Evolutionary conservation across 306 rosid genomes (phyloP), one percentile per base, ranked within the genome.

Genomic region (Trichosanthes cucumerina): DNA sequence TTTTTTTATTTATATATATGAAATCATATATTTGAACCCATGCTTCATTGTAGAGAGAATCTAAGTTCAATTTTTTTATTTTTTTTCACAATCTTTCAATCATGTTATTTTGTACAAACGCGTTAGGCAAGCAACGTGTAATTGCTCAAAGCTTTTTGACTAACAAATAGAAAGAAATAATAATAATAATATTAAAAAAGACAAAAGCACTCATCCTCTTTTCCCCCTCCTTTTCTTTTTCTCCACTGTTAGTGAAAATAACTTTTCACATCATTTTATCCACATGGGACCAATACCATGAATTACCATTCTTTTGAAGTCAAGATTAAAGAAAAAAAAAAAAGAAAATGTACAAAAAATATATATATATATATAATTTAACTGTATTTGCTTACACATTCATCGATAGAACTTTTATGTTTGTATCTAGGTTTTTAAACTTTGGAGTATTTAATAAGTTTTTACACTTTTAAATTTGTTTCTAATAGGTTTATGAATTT

Each of bases 241-340:
- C 16, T 66, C 47, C 13, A 36, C 31, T 36, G 21, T 66, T 1
- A 69, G 14, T 43, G 75, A 69, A 69, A 69, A 9, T n/a, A 38
- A 68, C 54, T 70, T 44, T 70, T 70, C 21, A 12, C 76, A 44
- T 23, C 56, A 44, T 70, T 70, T 70, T 65, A 65, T 65, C 34
- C 76, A 24, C 34, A 43, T 43, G 76, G 76, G 47, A 41, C 34
- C 75, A 68, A 68, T 68, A 39, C 9, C 15, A 66, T 38, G 34
- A 41, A 41, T 69, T 41, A 21, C 41, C 53, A 33, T 34, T 64
- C 24, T 36, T 19, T 38, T n/a, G 2, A 38, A 26, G 4, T 0
- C 5, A 21, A 21, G 62, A 56, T 15, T 52, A 18, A 18, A 52
- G n/a, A 19, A 52, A 52, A 52, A 52, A 19, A 2, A 8, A 54